phyloP scores from a whole-genome alignment of 352 stramenopile species.

The Globisporangium cederbergense region DNA sequence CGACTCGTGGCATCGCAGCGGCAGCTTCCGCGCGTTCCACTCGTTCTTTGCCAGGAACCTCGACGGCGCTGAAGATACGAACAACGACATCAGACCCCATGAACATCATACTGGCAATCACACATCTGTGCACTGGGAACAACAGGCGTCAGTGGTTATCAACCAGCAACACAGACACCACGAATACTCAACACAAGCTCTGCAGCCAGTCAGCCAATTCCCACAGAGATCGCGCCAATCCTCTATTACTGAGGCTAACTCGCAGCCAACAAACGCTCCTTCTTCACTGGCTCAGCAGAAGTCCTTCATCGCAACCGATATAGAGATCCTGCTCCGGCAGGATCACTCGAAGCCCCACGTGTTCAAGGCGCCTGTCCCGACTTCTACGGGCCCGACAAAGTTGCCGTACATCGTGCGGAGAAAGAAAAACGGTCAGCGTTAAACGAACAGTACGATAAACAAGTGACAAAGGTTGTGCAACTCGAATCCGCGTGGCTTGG shows the following conservation, averaged over 20 bases:
- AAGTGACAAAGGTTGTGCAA: neutral
- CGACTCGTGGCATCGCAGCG: slow-evolving; percentile 23
- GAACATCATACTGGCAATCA: neutral
- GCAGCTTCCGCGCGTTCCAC: slow-evolving; percentile 41
- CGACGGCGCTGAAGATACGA: neutral
- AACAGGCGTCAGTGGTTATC: neutral
- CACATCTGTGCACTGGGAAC: neutral
- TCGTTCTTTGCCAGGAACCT: slow-evolving; percentile 40
- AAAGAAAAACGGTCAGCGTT: slow-evolving; percentile 16
- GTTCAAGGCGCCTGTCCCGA: neutral
- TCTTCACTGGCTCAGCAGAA: slow-evolving; percentile 1
- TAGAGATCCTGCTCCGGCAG: slow-evolving; percentile 14
- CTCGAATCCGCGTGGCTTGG: slow-evolving; percentile 1
- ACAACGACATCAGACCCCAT: neutral
- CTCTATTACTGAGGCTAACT: neutral
- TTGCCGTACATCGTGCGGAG: slow-evolving; percentile 45
- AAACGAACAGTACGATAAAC: neutral
- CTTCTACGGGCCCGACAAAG: slow-evolving; percentile 22
- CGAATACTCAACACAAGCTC: neutral
- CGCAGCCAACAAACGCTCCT: neutral
- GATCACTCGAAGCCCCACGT: neutral
- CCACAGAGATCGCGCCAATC: neutral
- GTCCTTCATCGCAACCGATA: slow-evolving; percentile 9
- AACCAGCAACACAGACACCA: slow-evolving; percentile 9
- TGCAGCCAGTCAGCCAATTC: neutral